Evolutionary conservation across 495 filamentous ascomycete genomes (phyloP), one percentile per base, ranked within the genome.

Genomic region (Neurospora sp.): DNA sequence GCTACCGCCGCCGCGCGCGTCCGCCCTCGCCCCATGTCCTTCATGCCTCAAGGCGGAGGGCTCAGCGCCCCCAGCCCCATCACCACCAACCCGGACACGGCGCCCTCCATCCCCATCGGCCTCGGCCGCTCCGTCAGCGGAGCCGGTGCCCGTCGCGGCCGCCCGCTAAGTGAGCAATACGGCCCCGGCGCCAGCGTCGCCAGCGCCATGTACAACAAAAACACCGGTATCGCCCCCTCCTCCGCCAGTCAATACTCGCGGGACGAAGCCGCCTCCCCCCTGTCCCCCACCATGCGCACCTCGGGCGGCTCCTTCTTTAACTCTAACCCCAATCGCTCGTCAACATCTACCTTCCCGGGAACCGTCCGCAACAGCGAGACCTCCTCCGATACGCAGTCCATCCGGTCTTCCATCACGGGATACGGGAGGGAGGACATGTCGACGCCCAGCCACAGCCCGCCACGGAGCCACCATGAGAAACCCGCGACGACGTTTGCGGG

Each of bases 131-230:
- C 90, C 10, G 83, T 88, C 74, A 91, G 90, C 74, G 54, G 54
- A 1, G 24, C 54, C 54, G 54, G 54, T 62, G 85, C 88, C 15
- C 89, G 87, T 75, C 78, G 86, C 43, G 74, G 73, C 48, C 83
- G 89, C 83, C 82, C 90, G 86, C 81, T 87, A 80, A 96, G 93
- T 71, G 93, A 97, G 74, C 90, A 92, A 76, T 84, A 85, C 75
- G 87, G 89, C 70, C 84, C 86, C 62, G 88, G 87, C 5, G 91
- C 92, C 5, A 73, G 77, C 72, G 90, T 89, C 5, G 92, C 93
- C 21, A 87, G 86, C 48, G 92, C 92, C 76, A 96, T 96, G 92
- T 94, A 94, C 83, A 91, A 90, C 76, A 89, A 89, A 15, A 80
- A 85, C 8, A 79, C 86, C 38, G 79, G 84, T 73, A 83, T 86